phyloP scores from a whole-genome alignment of 2,329 filamentous ascomycete species.

The Botrytis medusae region DNA sequence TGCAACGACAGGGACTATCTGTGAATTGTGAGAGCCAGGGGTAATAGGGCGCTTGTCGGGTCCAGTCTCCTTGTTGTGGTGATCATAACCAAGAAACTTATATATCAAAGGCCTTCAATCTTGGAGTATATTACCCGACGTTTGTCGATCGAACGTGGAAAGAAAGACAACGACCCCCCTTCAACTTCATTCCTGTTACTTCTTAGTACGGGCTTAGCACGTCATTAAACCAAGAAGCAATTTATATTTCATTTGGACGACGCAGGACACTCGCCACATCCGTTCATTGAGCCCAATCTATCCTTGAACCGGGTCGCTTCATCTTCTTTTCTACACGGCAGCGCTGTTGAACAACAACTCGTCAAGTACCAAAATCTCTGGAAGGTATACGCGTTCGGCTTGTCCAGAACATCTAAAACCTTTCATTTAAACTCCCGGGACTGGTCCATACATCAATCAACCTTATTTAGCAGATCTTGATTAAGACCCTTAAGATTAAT shows the following conservation, averaged over 20 bases:
- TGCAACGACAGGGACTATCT: conserved; percentile 29
- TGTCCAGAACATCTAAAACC: conserved; percentile 31
- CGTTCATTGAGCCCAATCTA: conserved; percentile 29
- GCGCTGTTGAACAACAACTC: conserved; percentile 15
- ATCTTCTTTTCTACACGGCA: conserved; percentile 29
- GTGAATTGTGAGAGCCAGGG: conserved; percentile 32
- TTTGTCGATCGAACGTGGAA: conserved; percentile 38
- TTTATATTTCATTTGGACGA: conserved; percentile 39
- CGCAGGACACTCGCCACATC: conserved; percentile 35
- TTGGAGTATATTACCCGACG: conserved; percentile 38
- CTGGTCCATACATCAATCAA: conserved; percentile 31
- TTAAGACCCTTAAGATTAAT: conserved; percentile 26
- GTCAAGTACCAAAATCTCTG: conserved; percentile 20
- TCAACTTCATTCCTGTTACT: conserved; percentile 29
- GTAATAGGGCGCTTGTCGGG: conserved; percentile 36
- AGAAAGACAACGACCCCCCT: conserved; percentile 34
- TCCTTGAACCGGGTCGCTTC: conserved; percentile 33
- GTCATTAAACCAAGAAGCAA: conserved; percentile 38
- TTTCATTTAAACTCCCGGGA: conserved; percentile 31
- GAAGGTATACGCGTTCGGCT: conserved; percentile 37
- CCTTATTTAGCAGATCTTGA: conserved; percentile 35
- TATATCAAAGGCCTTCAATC: conserved; percentile 34
- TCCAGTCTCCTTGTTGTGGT: conserved; percentile 36
- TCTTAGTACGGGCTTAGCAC: conserved; percentile 34
- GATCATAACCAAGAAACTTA: conserved; percentile 37